Percentiles rank a stretch among this genome's conserved stretches.
Evolutionary conservation across 305 asterid species (phyloP).

Genomic region (Vinca major): DNA sequence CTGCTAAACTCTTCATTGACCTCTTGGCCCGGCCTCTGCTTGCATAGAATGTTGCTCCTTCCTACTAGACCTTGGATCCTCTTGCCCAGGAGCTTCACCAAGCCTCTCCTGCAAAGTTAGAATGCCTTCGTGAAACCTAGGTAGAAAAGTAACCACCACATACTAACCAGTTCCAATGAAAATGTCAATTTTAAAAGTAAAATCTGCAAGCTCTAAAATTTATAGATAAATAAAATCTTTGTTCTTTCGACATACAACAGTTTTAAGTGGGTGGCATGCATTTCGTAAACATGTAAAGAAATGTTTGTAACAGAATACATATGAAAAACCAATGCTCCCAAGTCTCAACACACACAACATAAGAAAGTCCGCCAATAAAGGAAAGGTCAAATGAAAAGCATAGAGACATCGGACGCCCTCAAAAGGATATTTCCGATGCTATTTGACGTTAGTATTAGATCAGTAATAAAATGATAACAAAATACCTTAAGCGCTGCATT

Average conservation of each 20-base stretch:
- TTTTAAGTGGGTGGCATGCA: not conserved
- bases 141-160: not conserved
- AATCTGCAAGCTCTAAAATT: not conserved
- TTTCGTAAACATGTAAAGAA: too few relatives aligned
- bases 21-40: slow-evolving; percentile 23
- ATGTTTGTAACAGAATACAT: too few relatives aligned
- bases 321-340: too few relatives aligned
- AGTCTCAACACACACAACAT: too few relatives aligned
- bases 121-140: not conserved
- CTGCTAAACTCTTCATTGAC: slow-evolving; percentile 21
- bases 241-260: not conserved
- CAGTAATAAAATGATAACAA: not conserved
- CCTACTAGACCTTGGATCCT: slow-evolving; percentile 50
- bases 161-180: not conserved
- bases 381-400: not conserved
- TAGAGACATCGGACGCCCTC: not conserved
- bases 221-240: not conserved
- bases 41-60: slow-evolving; percentile 28
- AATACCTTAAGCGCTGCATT: slow-evolving; percentile 79
- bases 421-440: not conserved
- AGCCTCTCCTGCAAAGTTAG: slow-evolving; percentile 59
- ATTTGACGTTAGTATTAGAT: not conserved
- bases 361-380: too few relatives aligned
- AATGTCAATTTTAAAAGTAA: not conserved
- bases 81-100: slow-evolving; percentile 53